Conservation (phyloP, 1,284 basidiomycete genomes). For the Ceratobasidium sp. region DNA sequence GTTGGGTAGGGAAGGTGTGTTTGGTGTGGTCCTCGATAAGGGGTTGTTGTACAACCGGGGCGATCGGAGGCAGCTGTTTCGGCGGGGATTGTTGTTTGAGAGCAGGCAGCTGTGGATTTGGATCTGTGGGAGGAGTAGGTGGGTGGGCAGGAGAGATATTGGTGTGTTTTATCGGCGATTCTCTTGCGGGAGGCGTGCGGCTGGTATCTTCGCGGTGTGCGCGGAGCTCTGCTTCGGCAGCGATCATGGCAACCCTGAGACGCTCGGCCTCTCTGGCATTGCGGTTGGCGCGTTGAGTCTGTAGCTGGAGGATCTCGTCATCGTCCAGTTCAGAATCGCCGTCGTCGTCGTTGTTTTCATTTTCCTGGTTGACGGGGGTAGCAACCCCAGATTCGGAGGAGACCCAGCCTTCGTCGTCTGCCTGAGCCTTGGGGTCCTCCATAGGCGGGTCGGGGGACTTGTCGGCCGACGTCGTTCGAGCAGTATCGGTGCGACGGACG, state of each 20-base stretch:
- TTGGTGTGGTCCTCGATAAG: constrained; percentile 31
- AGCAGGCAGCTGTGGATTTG: neutral
- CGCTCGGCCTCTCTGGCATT: constrained; percentile 34
- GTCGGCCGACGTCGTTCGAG: constrained; percentile 6
- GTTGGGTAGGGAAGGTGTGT: constrained; percentile 36
- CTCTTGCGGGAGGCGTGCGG: constrained; percentile 16
- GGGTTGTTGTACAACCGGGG: constrained; percentile 27
- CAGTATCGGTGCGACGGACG: constrained; percentile 9
- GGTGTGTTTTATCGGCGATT: constrained; percentile 26
- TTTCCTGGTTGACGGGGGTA: constrained; percentile 40
- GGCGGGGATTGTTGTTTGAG: neutral
- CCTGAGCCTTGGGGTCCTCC: constrained; percentile 9
- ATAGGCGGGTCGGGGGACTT: neutral
- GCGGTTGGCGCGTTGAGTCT: constrained; percentile 32
- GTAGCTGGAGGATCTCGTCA: constrained; percentile 27
- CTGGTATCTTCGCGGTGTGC: constrained; percentile 21
- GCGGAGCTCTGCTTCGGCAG: constrained; percentile 36
- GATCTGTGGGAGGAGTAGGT: neutral
- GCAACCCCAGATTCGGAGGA: constrained; percentile 45
- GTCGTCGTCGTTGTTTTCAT: constrained; percentile 23
- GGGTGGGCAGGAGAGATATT: constrained; percentile 18
- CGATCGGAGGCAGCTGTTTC: neutral
- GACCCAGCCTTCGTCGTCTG: constrained; percentile 47
- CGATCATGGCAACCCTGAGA: constrained; percentile 24
- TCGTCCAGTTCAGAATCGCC: constrained; percentile 38